Evolutionary conservation across 2,329 filamentous ascomycete species (phyloP).

Genomic region (Hysterium pulicare): DNA sequence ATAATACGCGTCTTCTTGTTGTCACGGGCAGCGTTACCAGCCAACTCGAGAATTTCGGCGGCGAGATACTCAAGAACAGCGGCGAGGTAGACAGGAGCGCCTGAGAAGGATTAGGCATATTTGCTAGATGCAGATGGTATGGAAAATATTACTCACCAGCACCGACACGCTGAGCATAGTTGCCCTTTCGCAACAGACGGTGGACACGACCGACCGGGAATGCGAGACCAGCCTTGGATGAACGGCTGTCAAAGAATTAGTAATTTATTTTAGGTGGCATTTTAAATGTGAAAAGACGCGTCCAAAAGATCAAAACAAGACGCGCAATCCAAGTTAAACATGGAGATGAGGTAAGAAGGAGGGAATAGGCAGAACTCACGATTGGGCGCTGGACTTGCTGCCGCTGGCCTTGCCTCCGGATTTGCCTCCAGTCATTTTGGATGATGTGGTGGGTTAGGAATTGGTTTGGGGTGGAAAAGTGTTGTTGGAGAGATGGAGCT

Average conservation of each 20-base stretch:
- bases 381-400: conserved; percentile 94
- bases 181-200: conserved; percentile 97
- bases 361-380: conserved; percentile 83
- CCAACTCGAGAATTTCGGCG: conserved; percentile 97
- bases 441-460: conserved; percentile 40
- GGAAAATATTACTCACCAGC: conserved; percentile 58
- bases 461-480: conserved; percentile 28
- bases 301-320: conserved; percentile 29
- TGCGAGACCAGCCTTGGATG: conserved; percentile 97
- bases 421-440: conserved; percentile 99
- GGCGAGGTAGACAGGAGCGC: conserved; percentile 92
- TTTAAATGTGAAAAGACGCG: conserved; percentile 40
- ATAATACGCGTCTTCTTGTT: conserved; percentile 99
- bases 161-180: conserved; percentile 99
- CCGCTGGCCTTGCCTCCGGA: conserved; percentile 99
- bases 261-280: conserved; percentile 21
- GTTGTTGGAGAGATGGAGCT: conserved; percentile 18
- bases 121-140: conserved; percentile 3
- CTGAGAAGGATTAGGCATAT: conserved; percentile 38
- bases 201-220: conserved; percentile 99
- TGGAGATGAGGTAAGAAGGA: conserved; percentile 12
- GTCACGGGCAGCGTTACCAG: conserved; percentile 96
- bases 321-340: conserved; percentile 23
- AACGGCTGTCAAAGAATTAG: conserved; percentile 66
- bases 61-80: conserved; percentile 98